Evolutionary conservation across 2,329 filamentous ascomycete genomes (phyloP), one percentile per base, ranked within the genome.

Genomic region (Aspergillus sp.): DNA sequence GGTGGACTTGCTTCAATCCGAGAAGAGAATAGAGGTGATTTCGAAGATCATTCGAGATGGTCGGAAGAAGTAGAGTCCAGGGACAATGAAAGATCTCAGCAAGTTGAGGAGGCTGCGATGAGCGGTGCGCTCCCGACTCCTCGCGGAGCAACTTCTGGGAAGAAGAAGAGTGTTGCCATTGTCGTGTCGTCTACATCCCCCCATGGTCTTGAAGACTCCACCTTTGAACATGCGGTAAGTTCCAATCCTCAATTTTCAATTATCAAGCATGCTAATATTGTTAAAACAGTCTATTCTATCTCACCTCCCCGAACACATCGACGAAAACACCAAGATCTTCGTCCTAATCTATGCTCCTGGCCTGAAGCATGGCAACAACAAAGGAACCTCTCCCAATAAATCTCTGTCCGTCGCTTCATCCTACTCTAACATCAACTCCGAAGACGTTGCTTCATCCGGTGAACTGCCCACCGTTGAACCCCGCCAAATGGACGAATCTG

Each of bases 11-110:
- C 85, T 46, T 84, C 87, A 13, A 93, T 94, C 55, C 80, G 86
- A 47, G 88, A 95, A 65, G 90, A 94, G 63, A 87, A 90, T 62
- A 84, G 82, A 63, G 80, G 82, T 52, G 85, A 85, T 45, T 93
- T 86, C 65, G 84, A 83, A 54, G 91, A 96, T 66, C 88, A 93
- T 69, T 86, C 88, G 64, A 83, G 88, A 45, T 96, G 91, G 91
- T 90, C 86, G 12, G 90, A 96, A 67, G 90, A 96, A 71, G 88
- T 85, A 19, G 85, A 88, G 58, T 79, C 85, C 43, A 82, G 85
- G 57, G 71, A 69, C 48, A 69, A 60, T 35, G 61, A 60, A 49
- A 60, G 52, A 52, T 60, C 53, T 52, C 67, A 60, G 49, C 49
- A 53, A 30, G 45, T 45, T 15, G 49, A 22, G 5, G 17, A 49